Conservation (phyloP, 2,329 filamentous ascomycete genomes). For the Apiospora saccharicola region DNA sequence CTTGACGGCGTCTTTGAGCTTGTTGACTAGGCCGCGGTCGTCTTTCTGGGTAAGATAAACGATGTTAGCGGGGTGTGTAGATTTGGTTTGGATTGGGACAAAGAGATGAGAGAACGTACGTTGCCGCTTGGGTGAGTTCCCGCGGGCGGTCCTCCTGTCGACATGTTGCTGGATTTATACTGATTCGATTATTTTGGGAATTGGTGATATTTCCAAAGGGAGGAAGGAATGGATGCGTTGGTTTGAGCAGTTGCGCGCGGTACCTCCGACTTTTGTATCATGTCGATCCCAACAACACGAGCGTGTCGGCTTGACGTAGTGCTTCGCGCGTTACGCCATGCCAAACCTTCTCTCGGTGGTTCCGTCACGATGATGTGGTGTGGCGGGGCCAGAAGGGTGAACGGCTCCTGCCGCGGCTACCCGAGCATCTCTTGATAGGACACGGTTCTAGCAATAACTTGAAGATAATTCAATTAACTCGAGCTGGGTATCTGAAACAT, state of each 20-base stretch:
- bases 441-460: background rate
- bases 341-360: background rate
- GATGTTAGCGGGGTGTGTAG: background rate
- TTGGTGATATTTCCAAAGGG: background rate
- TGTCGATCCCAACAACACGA: background rate
- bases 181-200: background rate
- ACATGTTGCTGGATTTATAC: background rate
- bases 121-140: background rate
- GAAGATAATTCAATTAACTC: background rate
- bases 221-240: background rate
- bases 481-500: no score
- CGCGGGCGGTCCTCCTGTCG: background rate
- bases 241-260: background rate
- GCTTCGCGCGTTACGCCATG: background rate
- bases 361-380: background rate
- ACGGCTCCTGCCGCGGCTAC: background rate
- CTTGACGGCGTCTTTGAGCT: conserved; percentile 20
- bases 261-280: background rate
- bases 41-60: background rate
- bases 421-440: background rate
- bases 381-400: background rate
- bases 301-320: background rate
- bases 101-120: background rate
- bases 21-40: background rate
- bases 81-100: background rate